Conservation (phyloP, 176 grass and related monocot genomes). For the Lolium rigidum region DNA sequence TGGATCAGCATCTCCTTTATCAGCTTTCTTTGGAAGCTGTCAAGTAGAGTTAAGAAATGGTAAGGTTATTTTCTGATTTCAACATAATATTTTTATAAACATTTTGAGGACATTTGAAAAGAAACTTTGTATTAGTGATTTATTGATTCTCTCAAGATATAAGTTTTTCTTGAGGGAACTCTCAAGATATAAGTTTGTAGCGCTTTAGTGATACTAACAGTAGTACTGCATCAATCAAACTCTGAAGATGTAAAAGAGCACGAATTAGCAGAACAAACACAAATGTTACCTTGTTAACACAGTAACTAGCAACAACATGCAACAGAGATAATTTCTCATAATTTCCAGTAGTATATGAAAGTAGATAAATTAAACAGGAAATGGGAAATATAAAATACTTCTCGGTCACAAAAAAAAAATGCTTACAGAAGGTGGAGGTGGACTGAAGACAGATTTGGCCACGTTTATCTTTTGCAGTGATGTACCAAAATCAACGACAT, state of each 20-base stretch:
- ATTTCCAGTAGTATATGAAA: not conserved
- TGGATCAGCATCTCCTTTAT: conserved; percentile 62
- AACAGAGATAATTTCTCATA: conserved; percentile 1
- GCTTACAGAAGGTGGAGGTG: conserved; percentile 77
- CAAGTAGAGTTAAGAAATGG: conserved; percentile 23
- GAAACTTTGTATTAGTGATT: not conserved
- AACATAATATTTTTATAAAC: not conserved
- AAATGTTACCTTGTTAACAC: not conserved
- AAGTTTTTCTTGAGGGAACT: not conserved
- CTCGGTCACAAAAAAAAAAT: not conserved
- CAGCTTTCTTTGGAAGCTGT: conserved; percentile 62
- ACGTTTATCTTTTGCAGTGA: conserved; percentile 67
- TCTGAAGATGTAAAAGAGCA: not conserved
- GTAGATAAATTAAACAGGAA: not conserved
- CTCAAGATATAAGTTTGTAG: not conserved
- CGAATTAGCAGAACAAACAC: conserved; percentile 19
- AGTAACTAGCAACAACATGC: conserved; percentile 23
- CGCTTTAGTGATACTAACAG: not conserved
- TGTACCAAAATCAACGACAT: conserved; percentile 68
- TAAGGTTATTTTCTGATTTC: not conserved
- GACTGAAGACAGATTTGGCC: conserved; percentile 63
- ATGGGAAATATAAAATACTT: conserved; percentile 12
- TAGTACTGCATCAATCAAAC: not conserved
- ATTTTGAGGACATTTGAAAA: not conserved
- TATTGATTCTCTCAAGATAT: conserved; percentile 5